Base-by-base conservation (phyloP, 2,329 filamentous ascomycete genomes). In the Colletotrichum cordylinicola region DNA sequence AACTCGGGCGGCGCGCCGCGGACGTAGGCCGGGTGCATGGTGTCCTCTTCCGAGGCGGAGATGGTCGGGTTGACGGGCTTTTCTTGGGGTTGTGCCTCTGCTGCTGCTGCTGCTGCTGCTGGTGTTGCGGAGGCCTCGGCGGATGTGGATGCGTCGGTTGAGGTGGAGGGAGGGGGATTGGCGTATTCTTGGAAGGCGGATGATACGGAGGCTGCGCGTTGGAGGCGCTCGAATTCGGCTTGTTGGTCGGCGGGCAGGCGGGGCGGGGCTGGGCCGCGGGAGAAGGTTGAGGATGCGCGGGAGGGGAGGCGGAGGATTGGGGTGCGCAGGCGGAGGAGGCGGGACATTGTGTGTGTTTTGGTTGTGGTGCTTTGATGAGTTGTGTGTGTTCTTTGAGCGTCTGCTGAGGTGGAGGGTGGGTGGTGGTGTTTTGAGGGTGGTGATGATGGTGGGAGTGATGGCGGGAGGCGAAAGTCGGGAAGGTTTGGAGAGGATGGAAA, bases 1-100 rank as follows among this genome's bases (percentile, higher is more conserved):
- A 99, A 99, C 86, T 98, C 96, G 2, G 97, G 96, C 81, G 93
- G 91, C 58, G 96, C 94, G 43, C 96, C 96, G 78, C 92, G 88
- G 78, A 93, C 89, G 73, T 96, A 86, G 83, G 95, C 92, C 73
- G 93, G 91, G 55, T 89, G 90, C n/a, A 87, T 86, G 24, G 89
- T 88, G 68, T 89, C 86, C 29, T 91, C 84, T 43, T 86, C 82
- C 18, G 83, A 78, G 24, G 78, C 56, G 74, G 80, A 80, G 79
- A 70, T 77, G 80, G 77, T 79, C 37, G 67, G 58, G 68, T 55
- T 61, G 39, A 16, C 52, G 15, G 73, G 62, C 21, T 52, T 64
- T 43, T 81, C 65, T 37, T 48, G 18, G 39, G 18, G 29, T 12
- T 76, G 29, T n/a, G 13, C 16, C 29, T 24, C 67, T 4, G 77